Evolutionary conservation across 495 filamentous ascomycete species (phyloP), one percentile per base, ranked within the genome.

Genomic region (Tricharina praecox): DNA sequence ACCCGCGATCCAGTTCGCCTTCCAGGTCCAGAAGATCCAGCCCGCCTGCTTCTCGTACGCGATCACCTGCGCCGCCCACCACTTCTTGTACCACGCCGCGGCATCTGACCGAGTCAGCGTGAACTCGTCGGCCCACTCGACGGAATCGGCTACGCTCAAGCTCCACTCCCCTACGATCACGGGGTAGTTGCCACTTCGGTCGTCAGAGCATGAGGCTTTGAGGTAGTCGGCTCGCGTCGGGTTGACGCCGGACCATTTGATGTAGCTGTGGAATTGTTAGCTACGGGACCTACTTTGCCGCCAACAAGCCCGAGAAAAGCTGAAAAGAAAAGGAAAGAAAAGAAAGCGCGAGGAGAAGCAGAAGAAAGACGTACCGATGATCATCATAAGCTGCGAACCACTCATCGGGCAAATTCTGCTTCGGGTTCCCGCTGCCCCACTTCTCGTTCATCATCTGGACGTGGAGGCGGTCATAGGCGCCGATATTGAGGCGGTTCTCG

Each of bases 61-160:
- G n/a, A 63, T 60, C 1, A 73, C 67, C 58, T 78, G 75, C 3
- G 74, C 75, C 8, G 72, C 75, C 60, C 73, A 79, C 72, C 67
- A 79, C 46, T 67, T 60, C 51, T 43, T 50, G 55, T 81, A 79
- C 53, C 73, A 80, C 57, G 26, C 53, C 16, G 55, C 53, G 4
- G 63, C 63, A 35, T 65, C 10, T 60, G 64, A 21, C 65, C 58
- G 45, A 15, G 39, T 39, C 10, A 45, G 39, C 7, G 32, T 53
- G 62, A 70, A 75, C 11, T 68, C 68, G 2, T 58, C 54, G 9
- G 23, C 32, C 59, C 67, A 75, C 40, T 63, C 48, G 16, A 33
- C 48, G 25, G 20, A 54, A 50, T 64, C 63, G 26, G 52, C 52
- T 23, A 63, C 50, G 23, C 59, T 55, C 32, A 63, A 50, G 48